Percentiles rank a stretch among this genome's conserved stretches.
Evolutionary conservation across 1,284 basidiomycete species (phyloP).

Genomic region (Leccinum solheimii): DNA sequence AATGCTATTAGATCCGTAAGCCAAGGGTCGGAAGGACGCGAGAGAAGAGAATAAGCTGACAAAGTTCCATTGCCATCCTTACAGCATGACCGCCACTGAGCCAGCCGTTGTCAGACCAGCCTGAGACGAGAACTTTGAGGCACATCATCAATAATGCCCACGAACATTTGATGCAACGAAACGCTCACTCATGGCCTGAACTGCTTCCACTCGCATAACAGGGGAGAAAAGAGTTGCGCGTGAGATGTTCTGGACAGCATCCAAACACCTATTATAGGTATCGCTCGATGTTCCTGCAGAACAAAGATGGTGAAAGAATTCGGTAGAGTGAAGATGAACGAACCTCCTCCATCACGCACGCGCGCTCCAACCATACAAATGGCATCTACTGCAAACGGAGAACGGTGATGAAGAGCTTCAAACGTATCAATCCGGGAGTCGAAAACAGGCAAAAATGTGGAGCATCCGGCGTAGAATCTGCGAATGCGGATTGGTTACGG

Average conservation of each 20-base stretch:
- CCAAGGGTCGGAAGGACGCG: slow-evolving; percentile 7
- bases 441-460: slow-evolving; percentile 86
- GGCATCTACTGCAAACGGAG: slow-evolving; percentile 81
- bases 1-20: slow-evolving; percentile 53
- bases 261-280: slow-evolving; percentile 62
- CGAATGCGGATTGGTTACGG: slow-evolving; percentile 8
- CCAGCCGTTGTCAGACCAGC: slow-evolving; percentile 93
- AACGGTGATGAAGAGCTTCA: slow-evolving; percentile 76
- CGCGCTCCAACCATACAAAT: slow-evolving; percentile 90
- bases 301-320: slow-evolving; percentile 6
- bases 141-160: slow-evolving; percentile 10
- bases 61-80: slow-evolving; percentile 89
- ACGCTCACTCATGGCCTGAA: slow-evolving; percentile 84
- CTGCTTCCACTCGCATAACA: slow-evolving; percentile 78
- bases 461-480: slow-evolving; percentile 86
- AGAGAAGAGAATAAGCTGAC: slow-evolving; percentile 41
- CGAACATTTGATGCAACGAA: neutral
- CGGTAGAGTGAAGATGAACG: slow-evolving; percentile 22
- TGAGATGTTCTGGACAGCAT: slow-evolving; percentile 83
- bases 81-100: slow-evolving; percentile 89
- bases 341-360: slow-evolving; percentile 84
- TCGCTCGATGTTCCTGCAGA: slow-evolving; percentile 62
- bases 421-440: slow-evolving; percentile 78
- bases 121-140: slow-evolving; percentile 73
- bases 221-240: slow-evolving; percentile 84